phyloP scores from a whole-genome alignment of 2,329 filamentous ascomycete species.

The Ramularia collo-cygni region DNA sequence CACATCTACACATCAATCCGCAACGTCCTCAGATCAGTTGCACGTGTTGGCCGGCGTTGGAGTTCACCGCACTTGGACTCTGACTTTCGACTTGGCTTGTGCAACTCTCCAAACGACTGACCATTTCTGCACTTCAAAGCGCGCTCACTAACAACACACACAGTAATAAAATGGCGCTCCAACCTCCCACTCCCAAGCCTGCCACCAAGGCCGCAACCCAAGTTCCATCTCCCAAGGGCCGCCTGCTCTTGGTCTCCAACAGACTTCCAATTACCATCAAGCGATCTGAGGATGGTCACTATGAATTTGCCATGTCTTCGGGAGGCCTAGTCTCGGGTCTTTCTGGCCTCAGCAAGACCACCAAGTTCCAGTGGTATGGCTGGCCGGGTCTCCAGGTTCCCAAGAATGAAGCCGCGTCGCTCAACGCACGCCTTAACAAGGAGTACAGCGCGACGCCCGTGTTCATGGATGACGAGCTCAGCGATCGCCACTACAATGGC shows the following conservation, averaged over 20 bases:
- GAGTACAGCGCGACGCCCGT: constrained; percentile 87
- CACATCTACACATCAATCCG: too few species aligned
- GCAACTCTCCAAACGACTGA: too few species aligned
- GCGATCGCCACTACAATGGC: constrained; percentile 94
- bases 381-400: constrained; percentile 94
- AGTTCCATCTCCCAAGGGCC: constrained; percentile 32
- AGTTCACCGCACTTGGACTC: too few species aligned
- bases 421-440: constrained; percentile 73
- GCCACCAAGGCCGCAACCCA: too few species aligned
- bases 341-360: constrained; percentile 84
- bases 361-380: constrained; percentile 96
- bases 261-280: constrained; percentile 96
- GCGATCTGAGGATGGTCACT: constrained; percentile 81
- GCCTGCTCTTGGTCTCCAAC: constrained; percentile 84
- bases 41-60: too few species aligned
- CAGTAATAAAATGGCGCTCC: too few species aligned
- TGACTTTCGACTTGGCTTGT: too few species aligned
- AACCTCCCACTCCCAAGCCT: too few species aligned
- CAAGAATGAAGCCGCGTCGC: constrained; percentile 66
- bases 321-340: constrained; percentile 91
- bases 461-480: constrained; percentile 87
- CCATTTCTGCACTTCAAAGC: too few species aligned
- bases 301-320: constrained; percentile 93
- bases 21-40: too few species aligned
- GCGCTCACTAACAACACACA: too few species aligned